Conservation (phyloP, 2,329 filamentous ascomycete species). For the Calycina herbarum region DNA sequence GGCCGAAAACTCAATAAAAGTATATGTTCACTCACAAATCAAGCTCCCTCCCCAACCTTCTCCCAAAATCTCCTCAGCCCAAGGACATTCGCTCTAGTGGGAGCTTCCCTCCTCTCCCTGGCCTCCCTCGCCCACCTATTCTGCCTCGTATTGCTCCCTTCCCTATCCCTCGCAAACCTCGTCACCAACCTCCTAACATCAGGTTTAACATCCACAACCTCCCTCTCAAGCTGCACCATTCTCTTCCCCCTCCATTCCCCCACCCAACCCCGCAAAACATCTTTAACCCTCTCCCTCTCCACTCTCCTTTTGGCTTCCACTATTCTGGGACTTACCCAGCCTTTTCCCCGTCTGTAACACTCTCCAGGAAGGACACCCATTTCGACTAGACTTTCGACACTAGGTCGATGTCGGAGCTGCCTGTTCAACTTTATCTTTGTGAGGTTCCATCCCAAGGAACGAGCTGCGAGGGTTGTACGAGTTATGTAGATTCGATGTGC, state of each 20-base stretch:
- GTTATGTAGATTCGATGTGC: slow-evolving; percentile 66
- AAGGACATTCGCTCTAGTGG: slow-evolving; percentile 50
- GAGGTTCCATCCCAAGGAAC: slow-evolving; percentile 61
- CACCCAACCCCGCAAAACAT: slow-evolving; percentile 64
- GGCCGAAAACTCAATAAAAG: background rate
- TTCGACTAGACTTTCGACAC: slow-evolving; percentile 59
- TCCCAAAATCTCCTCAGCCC: slow-evolving; percentile 66
- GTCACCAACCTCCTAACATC: slow-evolving; percentile 43
- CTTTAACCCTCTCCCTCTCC: slow-evolving; percentile 68
- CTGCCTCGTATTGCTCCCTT: slow-evolving; percentile 9
- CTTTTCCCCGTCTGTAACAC: slow-evolving; percentile 48
- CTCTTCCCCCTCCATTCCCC: slow-evolving; percentile 43
- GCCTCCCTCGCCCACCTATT: slow-evolving; percentile 38
- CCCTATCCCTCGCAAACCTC: slow-evolving; percentile 39
- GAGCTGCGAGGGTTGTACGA: slow-evolving; percentile 63
- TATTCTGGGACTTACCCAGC: slow-evolving; percentile 54
- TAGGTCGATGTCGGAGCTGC: slow-evolving; percentile 59
- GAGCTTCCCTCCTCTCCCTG: slow-evolving; percentile 44
- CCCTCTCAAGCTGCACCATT: slow-evolving; percentile 48
- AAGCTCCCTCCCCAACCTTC: slow-evolving; percentile 44
- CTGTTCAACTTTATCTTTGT: slow-evolving; percentile 64
- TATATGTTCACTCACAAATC: background rate
- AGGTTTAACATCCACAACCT: slow-evolving; percentile 21
- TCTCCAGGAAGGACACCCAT: slow-evolving; percentile 65
- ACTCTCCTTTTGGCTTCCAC: slow-evolving; percentile 63